A percentile compares a stretch with the other conserved stretches of the same genome.
Evolutionary conservation across 495 filamentous ascomycete genomes (phyloP).

Genomic region (Jackrogersella minutella): DNA sequence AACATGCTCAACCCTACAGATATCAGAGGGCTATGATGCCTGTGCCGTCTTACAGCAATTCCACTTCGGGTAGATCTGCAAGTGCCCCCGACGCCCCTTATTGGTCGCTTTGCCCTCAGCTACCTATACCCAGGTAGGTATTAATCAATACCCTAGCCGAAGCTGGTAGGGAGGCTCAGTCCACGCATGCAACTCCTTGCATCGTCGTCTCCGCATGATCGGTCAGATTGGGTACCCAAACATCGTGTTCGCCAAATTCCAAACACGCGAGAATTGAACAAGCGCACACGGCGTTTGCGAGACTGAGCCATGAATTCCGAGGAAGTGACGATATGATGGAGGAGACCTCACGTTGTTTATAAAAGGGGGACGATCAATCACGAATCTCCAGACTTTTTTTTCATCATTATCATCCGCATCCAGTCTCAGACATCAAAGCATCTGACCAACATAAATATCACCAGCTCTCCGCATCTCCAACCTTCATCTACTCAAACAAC

Average conservation of each 20-base stretch:
- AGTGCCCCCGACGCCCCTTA: constrained; percentile 1
- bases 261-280: constrained; percentile 3
- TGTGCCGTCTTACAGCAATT: constrained; percentile 26
- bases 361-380: constrained; percentile 17
- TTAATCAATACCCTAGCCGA: constrained; percentile 14
- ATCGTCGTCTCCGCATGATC: constrained; percentile 17
- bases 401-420: too few relatives aligned
- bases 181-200: constrained; percentile 11
- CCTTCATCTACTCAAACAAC: not conserved
- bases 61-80: constrained; percentile 35
- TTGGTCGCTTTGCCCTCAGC: constrained; percentile 34
- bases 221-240: constrained; percentile 16
- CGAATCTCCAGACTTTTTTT: constrained; percentile 5
- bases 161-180: constrained; percentile 5
- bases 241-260: constrained; percentile 33
- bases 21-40: constrained; percentile 15
- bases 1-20: constrained; percentile 11
- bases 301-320: not conserved
- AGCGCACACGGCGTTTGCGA: not conserved
- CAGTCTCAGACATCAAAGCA: constrained; percentile 13
- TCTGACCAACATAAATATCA: constrained; percentile 1
- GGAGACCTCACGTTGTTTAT: constrained; percentile 21
- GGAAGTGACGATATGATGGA: not conserved
- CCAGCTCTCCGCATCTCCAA: constrained; percentile 7
- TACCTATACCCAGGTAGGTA: not conserved